Evolutionary conservation across 345 rosid genomes (phyloP), one percentile per base, ranked within the genome.

Genomic region (Ceriops tagal): DNA sequence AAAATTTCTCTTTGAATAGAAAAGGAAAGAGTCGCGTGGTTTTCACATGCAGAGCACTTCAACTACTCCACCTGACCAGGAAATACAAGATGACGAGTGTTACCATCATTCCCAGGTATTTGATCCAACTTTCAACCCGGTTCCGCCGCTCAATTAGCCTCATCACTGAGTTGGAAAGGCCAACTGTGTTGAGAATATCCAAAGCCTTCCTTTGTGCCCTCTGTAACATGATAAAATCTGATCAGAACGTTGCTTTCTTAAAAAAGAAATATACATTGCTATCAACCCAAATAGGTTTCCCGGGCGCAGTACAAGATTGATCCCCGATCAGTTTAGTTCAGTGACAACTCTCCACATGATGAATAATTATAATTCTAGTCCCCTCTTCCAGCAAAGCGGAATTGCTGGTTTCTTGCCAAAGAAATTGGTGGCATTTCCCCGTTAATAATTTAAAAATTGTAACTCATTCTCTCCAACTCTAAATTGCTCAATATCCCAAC

Each of bases 141-240:
- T 84, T 91, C 66, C 99, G 87, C 86, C 93, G 85, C 83, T 92
- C 98, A n/a, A 95, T 85, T 52, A 95, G 90, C 81, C 93, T 90
- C 86, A 95, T 64, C 19, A 92, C 96, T 0, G 96, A 87, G 71
- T 84, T 95, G 58, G 99, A 92, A 56, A 92, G 98, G 51, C 99
- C 99, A 58, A 92, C 93, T 0, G 96, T 95, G 79, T 95, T 92
- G 8, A 90, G 85, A 55, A 88, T 90, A 80, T 88, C 95, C 84
- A 91, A 69, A 68, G 98, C 97, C 74, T 91, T 93, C 74, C 98
- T 82, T 68, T 95, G 98, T 32, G 96, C 98, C 60, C 86, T 80
- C 99, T 89, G 86, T 56, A 83, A 16, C 35, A 67, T 52, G n/a
- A 56, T 46, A 46, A 56, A 63, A 51, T 24, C 56, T 28, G 8